A percentile compares a stretch with the other conserved stretches of the same genome.
Conservation (phyloP, 1,284 basidiomycete genomes). For the Waitea zeae region DNA sequence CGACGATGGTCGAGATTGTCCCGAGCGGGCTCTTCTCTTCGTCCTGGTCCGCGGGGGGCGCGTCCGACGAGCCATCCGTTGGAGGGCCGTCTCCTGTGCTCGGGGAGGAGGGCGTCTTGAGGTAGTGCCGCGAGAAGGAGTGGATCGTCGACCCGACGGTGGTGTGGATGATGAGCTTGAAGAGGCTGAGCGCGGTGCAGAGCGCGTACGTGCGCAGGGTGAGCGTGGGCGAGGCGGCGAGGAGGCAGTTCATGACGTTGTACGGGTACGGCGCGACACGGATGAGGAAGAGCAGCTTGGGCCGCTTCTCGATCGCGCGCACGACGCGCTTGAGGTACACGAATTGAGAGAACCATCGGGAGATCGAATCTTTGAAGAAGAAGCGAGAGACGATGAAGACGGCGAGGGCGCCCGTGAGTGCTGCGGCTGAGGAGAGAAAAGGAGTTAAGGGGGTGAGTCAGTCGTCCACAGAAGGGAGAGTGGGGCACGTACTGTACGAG, state of each 20-base stretch:
- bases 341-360: slow-evolving; percentile 51
- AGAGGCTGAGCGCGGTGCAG: slow-evolving; percentile 69
- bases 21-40: slow-evolving; percentile 31
- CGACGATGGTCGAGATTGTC: slow-evolving; percentile 48
- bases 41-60: slow-evolving; percentile 13
- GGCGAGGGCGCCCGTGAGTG: slow-evolving; percentile 59
- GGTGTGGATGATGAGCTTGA: slow-evolving; percentile 79
- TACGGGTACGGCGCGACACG: slow-evolving; percentile 67
- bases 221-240: slow-evolving; percentile 75
- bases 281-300: slow-evolving; percentile 72
- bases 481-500: no score
- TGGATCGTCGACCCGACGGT: slow-evolving; percentile 69
- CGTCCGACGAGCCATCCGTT: slow-evolving; percentile 5
- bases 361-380: slow-evolving; percentile 51
- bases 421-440: slow-evolving; percentile 75
- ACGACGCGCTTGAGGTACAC: slow-evolving; percentile 57
- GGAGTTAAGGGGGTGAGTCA: no score
- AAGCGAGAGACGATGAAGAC: slow-evolving; percentile 66
- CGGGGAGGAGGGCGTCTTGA: slow-evolving; percentile 10
- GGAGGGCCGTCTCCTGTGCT: not conserved
- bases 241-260: slow-evolving; percentile 82
- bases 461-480: no score
- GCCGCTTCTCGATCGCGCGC: slow-evolving; percentile 74
- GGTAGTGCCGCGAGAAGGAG: slow-evolving; percentile 59
- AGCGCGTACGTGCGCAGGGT: slow-evolving; percentile 60